These are phyloP conservation scores for Yamadazyma sp. DNA, from an alignment of 1,139 yeast species.

Conservation along the genomic window DNA sequence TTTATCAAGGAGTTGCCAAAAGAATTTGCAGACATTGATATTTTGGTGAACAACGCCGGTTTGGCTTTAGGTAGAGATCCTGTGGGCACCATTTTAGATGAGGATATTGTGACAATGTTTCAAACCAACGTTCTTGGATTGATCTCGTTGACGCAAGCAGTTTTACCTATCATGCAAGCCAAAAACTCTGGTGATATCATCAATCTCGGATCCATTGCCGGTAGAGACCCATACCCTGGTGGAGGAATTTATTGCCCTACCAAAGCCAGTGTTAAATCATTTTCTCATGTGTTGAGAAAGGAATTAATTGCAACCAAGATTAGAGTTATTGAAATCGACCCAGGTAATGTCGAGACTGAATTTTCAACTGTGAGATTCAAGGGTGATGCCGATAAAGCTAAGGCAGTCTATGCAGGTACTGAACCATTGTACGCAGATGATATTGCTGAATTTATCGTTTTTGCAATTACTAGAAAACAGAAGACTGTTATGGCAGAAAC, in stretches of 20 bases:
- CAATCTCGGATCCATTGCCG: slow-evolving; percentile 85
- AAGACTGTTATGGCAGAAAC: slow-evolving; percentile 81
- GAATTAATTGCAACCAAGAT: slow-evolving; percentile 72
- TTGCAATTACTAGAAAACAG: slow-evolving; percentile 65
- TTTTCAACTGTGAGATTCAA: slow-evolving; percentile 74
- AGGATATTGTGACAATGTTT: slow-evolving; percentile 40
- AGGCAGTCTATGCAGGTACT: slow-evolving; percentile 68
- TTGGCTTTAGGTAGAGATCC: slow-evolving; percentile 42
- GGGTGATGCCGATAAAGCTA: slow-evolving; percentile 70
- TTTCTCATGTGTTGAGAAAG: slow-evolving; percentile 73
- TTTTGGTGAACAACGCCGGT: slow-evolving; percentile 45
- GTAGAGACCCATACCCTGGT: slow-evolving; percentile 82
- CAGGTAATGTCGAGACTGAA: slow-evolving; percentile 89
- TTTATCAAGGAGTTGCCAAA: slow-evolving; percentile 31
- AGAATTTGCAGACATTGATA: slow-evolving; percentile 40
- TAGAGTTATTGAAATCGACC: slow-evolving; percentile 81
- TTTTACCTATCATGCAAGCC: slow-evolving; percentile 43
- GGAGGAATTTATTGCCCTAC: slow-evolving; percentile 90
- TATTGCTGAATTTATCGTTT: slow-evolving; percentile 78
- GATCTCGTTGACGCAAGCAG: slow-evolving; percentile 40
- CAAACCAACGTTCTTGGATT: slow-evolving; percentile 44
- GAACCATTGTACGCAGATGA: slow-evolving; percentile 76
- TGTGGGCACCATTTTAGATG: slow-evolving; percentile 31
- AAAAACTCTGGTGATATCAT: slow-evolving; percentile 74
- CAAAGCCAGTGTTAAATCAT: slow-evolving; percentile 77